These are phyloP conservation scores for Antrodiella citrinella DNA, from an alignment of 768 basidiomycete species.

Conservation along the genomic window DNA sequence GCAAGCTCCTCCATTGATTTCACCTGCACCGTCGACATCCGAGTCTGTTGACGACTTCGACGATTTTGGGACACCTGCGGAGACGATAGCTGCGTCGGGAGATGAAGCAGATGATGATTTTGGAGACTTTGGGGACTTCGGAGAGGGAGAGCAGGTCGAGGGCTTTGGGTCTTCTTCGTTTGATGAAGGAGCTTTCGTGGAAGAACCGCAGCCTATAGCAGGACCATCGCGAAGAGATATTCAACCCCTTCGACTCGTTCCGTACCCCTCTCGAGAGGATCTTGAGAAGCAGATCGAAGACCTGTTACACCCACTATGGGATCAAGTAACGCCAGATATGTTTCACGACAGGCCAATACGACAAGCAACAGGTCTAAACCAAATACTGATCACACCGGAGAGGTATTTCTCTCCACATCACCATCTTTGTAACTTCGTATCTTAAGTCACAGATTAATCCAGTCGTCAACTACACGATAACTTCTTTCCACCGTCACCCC, in stretches of 20 bases:
- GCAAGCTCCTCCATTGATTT: slow-evolving; percentile 6
- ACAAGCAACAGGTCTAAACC: slow-evolving; percentile 72
- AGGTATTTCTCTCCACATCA: slow-evolving; percentile 41
- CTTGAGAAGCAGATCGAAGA: slow-evolving; percentile 57
- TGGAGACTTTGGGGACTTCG: slow-evolving; percentile 85
- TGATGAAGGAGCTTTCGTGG: slow-evolving; percentile 28
- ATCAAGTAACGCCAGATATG: slow-evolving; percentile 37
- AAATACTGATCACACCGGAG: slow-evolving; percentile 66
- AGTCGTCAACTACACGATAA: slow-evolving; percentile 77
- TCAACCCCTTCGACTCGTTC: slow-evolving; percentile 60
- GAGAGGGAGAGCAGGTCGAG: slow-evolving; percentile 38
- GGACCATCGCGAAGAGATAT: slow-evolving; percentile 31
- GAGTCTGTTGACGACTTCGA: slow-evolving; percentile 35
- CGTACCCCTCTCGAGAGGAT: slow-evolving; percentile 49
- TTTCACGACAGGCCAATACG: slow-evolving; percentile 68
- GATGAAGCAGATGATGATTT: slow-evolving; percentile 65
- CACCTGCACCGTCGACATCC: slow-evolving; percentile 21
- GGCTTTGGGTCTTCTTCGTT: slow-evolving; percentile 22
- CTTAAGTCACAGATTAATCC: slow-evolving; percentile 18
- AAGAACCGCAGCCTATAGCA: slow-evolving; percentile 28
- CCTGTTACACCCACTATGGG: slow-evolving; percentile 63
- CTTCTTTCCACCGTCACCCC: slow-evolving; percentile 58
- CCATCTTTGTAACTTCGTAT: slow-evolving; percentile 8
- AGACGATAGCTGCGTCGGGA: slow-evolving; percentile 29
- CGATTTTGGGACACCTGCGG: slow-evolving; percentile 46